These are phyloP conservation scores for Rhododendron henanense DNA, from an alignment of 148 eudicot species.

Conservation along the genomic window DNA sequence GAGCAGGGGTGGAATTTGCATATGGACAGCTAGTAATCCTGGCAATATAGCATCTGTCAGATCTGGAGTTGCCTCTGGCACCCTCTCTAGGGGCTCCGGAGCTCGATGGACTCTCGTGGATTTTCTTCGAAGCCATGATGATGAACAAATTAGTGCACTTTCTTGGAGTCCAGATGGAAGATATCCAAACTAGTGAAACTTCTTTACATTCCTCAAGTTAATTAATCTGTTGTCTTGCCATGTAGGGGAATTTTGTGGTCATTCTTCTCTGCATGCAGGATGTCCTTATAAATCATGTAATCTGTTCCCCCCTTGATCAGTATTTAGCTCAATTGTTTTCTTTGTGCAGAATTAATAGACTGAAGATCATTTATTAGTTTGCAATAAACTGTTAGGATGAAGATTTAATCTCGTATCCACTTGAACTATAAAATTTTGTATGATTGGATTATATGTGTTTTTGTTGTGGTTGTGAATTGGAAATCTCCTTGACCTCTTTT, in stretches of 20 bases:
- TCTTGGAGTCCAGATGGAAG: conserved; percentile 99
- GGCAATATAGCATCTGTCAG: conserved; percentile 90
- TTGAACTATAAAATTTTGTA: neutral
- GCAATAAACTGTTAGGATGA: neutral
- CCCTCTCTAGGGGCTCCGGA: conserved; percentile 73
- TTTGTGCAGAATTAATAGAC: neutral
- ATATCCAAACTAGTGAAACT: conserved; percentile 51
- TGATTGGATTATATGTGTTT: neutral
- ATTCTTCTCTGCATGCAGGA: neutral
- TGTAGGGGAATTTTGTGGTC: neutral
- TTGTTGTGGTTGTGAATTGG: conserved; percentile 9
- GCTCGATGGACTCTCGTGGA: conserved; percentile 89
- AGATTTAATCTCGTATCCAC: neutral
- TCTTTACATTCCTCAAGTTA: neutral
- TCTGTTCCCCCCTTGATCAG: neutral
- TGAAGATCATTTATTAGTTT: neutral
- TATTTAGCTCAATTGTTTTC: neutral
- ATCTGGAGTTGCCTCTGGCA: conserved; percentile 69
- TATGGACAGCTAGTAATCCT: conserved; percentile 95
- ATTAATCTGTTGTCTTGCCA: neutral
- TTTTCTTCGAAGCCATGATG: conserved; percentile 66
- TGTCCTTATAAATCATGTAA: neutral
- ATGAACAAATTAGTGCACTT: conserved; percentile 82
- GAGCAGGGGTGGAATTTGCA: conserved; percentile 88
- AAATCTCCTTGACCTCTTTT: conserved; percentile 52